Evolutionary conservation across 495 filamentous ascomycete species (phyloP), one percentile per base, ranked within the genome.

Genomic region (Xylaria grammica): DNA sequence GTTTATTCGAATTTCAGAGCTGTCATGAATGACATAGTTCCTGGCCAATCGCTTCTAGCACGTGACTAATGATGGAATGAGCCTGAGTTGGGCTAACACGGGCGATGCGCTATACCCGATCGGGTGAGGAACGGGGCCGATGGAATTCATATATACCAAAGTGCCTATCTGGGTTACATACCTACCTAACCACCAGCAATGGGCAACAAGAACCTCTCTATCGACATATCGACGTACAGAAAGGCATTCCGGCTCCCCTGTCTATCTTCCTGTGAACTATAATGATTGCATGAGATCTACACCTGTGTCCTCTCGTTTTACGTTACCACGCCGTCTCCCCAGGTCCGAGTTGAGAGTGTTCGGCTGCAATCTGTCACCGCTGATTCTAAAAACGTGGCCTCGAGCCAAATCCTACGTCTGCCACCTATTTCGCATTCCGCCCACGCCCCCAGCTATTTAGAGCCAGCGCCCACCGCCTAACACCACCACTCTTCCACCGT

Each of bases 331-430:
- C 19, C 29, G 26, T 36, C 50, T 63, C 19, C 20, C 13, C 11
- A 26, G 34, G 48, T 19, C 38, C 27, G 13, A 45, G 50, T 36
- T 17, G 24, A 4, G 34, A 36, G 38, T 26, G 10, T 50, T 29
- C 45, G 36, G 34, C 45, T 55, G 62, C 42, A 56, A 42, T 36
- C 55, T 60, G 63, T 65, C 62, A 60, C 63, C 55, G 63, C 63
- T 36, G 55, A 36, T 53, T 65, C 32, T 27, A 19, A 60, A 65
- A 65, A 65, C 63, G 63, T 65, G 63, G 63, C 63, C 59, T 62
- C 59, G 46, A 29, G 29, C 45, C 54, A 45, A 48, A 62, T 62
- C 60, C 60, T 17, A 52, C 53, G 22, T 34, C 57, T 46, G 46
- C 38, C 63, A 36, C 19, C 32, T 22, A 38, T 54, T 48, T 38